phyloP scores from a whole-genome alignment of 495 filamentous ascomycete genomes.

The Aspergillus leporis region DNA sequence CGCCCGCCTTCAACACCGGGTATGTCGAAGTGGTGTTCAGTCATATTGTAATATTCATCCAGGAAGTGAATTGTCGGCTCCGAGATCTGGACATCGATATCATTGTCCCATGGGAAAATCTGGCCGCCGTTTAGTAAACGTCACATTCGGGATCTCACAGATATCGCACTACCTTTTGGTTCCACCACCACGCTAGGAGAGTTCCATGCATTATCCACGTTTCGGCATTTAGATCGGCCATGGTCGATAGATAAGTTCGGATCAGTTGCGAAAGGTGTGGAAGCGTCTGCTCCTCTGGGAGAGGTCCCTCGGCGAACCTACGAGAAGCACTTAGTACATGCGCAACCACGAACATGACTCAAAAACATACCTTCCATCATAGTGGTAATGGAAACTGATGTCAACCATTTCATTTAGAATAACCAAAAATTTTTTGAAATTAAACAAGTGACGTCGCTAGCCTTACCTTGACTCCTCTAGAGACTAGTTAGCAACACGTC shows the following conservation, averaged over 20 bases:
- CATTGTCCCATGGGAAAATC: conserved; percentile 66
- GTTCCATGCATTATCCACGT: conserved; percentile 68
- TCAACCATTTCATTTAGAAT: conserved; percentile 13
- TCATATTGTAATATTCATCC: conserved; percentile 63
- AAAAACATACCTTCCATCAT: conserved; percentile 57
- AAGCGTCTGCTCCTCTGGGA: conserved; percentile 49
- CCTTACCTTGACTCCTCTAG: conserved; percentile 59
- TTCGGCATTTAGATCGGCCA: conserved; percentile 55
- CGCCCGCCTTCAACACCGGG: conserved; percentile 41
- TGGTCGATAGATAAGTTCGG: conserved; percentile 56
- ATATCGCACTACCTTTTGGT: conserved; percentile 43
- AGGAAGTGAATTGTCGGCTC: conserved; percentile 57
- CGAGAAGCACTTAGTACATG: conserved; percentile 17
- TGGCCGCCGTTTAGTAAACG: conserved; percentile 16
- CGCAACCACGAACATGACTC: not conserved
- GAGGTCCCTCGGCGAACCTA: conserved; percentile 49
- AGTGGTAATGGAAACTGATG: conserved; percentile 59
- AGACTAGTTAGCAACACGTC: conserved; percentile 17
- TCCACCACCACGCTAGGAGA: conserved; percentile 65
- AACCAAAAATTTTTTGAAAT: not conserved
- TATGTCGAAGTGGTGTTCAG: conserved; percentile 54
- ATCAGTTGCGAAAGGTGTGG: conserved; percentile 51
- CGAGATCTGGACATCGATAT: conserved; percentile 61
- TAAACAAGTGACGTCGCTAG: not conserved
- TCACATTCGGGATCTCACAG: not conserved